Base-by-base conservation (phyloP, 352 stramenopile species). In the Globisporangium middletonii region DNA sequence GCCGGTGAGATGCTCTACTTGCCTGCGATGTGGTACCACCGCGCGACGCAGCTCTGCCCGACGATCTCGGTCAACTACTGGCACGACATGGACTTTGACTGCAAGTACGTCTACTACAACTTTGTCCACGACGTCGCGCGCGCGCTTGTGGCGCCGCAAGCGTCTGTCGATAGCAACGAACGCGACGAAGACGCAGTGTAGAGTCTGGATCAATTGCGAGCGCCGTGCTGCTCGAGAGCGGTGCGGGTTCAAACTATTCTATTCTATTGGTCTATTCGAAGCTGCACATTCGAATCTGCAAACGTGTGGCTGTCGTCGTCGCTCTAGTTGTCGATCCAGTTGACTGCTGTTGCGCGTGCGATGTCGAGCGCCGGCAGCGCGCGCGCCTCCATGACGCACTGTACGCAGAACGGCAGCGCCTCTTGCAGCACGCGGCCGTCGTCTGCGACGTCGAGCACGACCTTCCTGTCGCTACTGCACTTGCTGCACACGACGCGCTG, bases 51-150 rank as follows among this genome's bases (percentile, higher is more conserved):
- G 50, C 62, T 88, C n/a, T 75, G 70, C 43, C 47, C 69, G 19
- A 94, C 84, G 7, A 86, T 94, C 23, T 86, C 84, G 45, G 80
- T 94, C n/a, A 94, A 94, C 54, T 94, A 94, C 65, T 94, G 84
- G 84, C 84, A 94, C 52, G 84, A 94, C 67, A 94, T 94, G 84
- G 73, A 90, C 49, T 94, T 94, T 44, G 82, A 94, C 65, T 89
- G 76, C 63, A 80, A 79, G 43, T 94, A 90, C 59, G 80, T 91
- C 16, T 94, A 94, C 70, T 94, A 86, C 64, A 94, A 87, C 57
- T 89, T 91, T 56, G 78, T 86, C 26, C 78, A 88, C 35, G 70
- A 76, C 27, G 53, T 94, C 18, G 74, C 72, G 0, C 61, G 62
- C 7, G 38, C 45, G 49, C 46, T 54, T 45, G 27, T 26, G n/a